A percentile compares a stretch with the other conserved stretches of the same genome.
phyloP scores from a whole-genome alignment of 2,329 filamentous ascomycete genomes.

The Sporothrix schenckii region DNA sequence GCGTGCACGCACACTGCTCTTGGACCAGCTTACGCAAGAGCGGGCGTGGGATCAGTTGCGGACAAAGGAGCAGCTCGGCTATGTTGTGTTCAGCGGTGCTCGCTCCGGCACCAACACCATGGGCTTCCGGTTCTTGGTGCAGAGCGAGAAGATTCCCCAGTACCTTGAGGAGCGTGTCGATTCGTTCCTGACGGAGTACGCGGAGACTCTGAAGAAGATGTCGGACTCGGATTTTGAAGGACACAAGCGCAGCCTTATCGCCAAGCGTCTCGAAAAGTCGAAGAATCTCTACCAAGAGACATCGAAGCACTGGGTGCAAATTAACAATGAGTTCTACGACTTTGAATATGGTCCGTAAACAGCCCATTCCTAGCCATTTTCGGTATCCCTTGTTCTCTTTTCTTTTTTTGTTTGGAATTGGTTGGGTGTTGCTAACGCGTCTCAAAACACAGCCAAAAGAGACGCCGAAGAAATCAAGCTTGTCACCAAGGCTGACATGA shows the following conservation, averaged over 20 bases:
- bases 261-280: constrained; percentile 83
- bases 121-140: constrained; percentile 86
- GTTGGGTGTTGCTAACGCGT: neutral
- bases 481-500: constrained; percentile 77
- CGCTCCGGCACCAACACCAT: constrained; percentile 74
- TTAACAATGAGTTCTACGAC: constrained; percentile 83
- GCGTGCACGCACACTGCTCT: constrained; percentile 75
- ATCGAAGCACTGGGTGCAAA: constrained; percentile 79
- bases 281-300: constrained; percentile 91
- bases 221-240: constrained; percentile 80
- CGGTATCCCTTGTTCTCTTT: constrained; percentile 49
- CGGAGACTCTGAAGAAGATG: constrained; percentile 71
- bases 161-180: constrained; percentile 90
- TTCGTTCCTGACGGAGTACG: constrained; percentile 73
- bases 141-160: constrained; percentile 82
- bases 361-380: neutral
- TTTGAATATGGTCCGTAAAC: constrained; percentile 74
- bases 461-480: constrained; percentile 75
- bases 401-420: neutral
- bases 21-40: constrained; percentile 90
- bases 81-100: constrained; percentile 87
- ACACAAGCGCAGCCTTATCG: constrained; percentile 86
- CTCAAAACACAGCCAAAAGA: constrained; percentile 59
- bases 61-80: constrained; percentile 96
- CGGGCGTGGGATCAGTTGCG: constrained; percentile 92